A percentile compares a stretch with the other conserved stretches of the same genome.
Conservation (phyloP, 2,329 filamentous ascomycete genomes). For the Myrmaecium sp. region DNA sequence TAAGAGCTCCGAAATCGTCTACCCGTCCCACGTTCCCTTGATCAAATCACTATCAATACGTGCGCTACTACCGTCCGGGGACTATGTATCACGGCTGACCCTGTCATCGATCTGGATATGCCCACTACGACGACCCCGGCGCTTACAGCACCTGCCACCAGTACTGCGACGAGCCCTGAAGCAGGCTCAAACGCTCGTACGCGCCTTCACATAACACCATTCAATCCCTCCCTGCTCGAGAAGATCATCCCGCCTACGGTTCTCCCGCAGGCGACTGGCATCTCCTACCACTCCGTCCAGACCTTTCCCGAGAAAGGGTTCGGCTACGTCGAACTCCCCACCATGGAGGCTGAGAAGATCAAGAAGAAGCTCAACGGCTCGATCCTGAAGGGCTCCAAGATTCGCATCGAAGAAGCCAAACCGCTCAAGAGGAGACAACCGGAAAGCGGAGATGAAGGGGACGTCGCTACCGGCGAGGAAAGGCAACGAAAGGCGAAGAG, state of each 20-base stretch:
- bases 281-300: conserved; percentile 75
- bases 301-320: conserved; percentile 83
- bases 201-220: conserved; percentile 72
- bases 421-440: conserved; percentile 36
- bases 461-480: conserved; percentile 25
- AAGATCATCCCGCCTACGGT: conserved; percentile 54
- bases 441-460: conserved; percentile 19
- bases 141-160: no score
- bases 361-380: conserved; percentile 82
- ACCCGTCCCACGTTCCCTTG: no score
- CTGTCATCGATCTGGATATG: no score
- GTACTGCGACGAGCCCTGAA: no score
- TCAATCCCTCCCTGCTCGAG: conserved; percentile 57
- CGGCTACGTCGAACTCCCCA: conserved; percentile 75
- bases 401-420: conserved; percentile 67
- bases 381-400: conserved; percentile 68
- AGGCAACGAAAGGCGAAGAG: conserved; percentile 32
- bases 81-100: no score
- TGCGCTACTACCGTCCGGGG: no score
- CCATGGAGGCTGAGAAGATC: conserved; percentile 71
- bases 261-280: conserved; percentile 50
- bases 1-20: no score
- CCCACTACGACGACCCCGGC: no score
- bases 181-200: conserved; percentile 1
- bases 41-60: no score